phyloP scores from a whole-genome alignment of 305 asterid species.

The Solanum hybrid region DNA sequence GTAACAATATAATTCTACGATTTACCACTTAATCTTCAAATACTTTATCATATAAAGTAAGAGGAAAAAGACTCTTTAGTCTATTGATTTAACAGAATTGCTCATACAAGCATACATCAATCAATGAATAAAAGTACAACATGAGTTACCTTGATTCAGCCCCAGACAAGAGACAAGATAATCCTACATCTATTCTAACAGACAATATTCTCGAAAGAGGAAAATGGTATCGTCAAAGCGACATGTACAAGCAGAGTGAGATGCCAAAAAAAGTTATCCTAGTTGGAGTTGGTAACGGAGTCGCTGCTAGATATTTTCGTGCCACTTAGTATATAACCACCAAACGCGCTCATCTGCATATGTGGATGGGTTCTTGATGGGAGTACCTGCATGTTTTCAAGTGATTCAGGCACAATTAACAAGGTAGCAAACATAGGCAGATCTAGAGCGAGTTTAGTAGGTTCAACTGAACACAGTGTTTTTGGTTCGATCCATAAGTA shows the following conservation, averaged over 20 bases:
- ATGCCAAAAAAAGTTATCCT: not conserved
- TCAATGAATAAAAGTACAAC: not conserved
- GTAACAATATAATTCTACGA: not conserved
- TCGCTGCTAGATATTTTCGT: conserved; percentile 36
- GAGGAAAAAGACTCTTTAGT: not conserved
- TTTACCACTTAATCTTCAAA: not conserved
- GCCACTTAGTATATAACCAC: conserved; percentile 84
- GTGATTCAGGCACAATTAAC: not conserved
- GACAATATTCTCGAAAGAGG: not conserved
- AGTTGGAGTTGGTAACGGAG: not conserved
- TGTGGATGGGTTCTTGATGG: conserved; percentile 93
- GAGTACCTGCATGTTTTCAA: conserved; percentile 49
- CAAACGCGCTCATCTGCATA: conserved; percentile 91
- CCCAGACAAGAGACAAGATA: not conserved
- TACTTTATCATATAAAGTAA: not conserved
- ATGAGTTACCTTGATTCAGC: not conserved
- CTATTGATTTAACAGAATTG: not conserved
- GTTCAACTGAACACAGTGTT: not conserved
- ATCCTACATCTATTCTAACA: not conserved
- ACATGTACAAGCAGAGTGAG: not conserved
- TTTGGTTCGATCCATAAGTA: not conserved
- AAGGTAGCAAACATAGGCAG: not conserved
- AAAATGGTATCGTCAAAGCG: not conserved
- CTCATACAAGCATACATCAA: not conserved
- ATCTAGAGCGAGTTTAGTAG: not conserved